Base-by-base conservation (phyloP, 2,329 filamentous ascomycete genomes). In the Sphaerulina populicola region DNA sequence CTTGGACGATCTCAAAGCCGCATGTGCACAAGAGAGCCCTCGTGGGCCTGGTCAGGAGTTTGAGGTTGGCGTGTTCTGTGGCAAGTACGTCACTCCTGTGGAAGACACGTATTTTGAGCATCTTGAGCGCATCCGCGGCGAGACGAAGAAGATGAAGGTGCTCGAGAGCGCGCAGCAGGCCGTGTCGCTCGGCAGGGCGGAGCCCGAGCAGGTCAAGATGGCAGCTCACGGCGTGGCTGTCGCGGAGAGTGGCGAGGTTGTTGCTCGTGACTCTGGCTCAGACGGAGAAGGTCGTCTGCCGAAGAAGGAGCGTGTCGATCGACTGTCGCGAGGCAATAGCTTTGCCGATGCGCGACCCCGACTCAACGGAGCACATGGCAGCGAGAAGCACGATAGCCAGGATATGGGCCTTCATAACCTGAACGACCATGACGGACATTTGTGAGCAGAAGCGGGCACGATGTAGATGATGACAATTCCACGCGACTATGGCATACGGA, bases 41-140 rank as follows among this genome's bases (percentile, higher is more conserved):
- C 72, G 77, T 49, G 70, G 78, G 54, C 71, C 73, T 31, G 74
- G 74, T 7, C 73, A 78, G 57, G 74, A 83, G 49, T 96, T 96
- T 59, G 91, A 97, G 66, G 82, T 94, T 2, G 90, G 91, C 48
- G 90, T 96, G 7, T 96, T 97, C 72, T 88, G 83, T 64, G 91
- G 91, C 41, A 81, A 82, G 57, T 96, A 96, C 69, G 77, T 87
- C 55, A 96, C 91, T 0, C 81, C 81, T 0, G 85, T 96, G 1
- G 79, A 84, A 1, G 77, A 82, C 6, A 82, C 79, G 35, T 96
- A 96, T 71, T 93, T 96, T 60, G 81, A 87, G 58, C 86, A 88
- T 62, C 75, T 94, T 4, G 83, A 87, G 69, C 73, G 77, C 52
- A 70, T 89, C 14, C 77, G 87, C 47, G 85, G 84, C 42, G 82